These are phyloP conservation scores for Dissophora globulifera DNA, from an alignment of 192 early-diverging fungal genomes.

Conservation along the genomic window DNA sequence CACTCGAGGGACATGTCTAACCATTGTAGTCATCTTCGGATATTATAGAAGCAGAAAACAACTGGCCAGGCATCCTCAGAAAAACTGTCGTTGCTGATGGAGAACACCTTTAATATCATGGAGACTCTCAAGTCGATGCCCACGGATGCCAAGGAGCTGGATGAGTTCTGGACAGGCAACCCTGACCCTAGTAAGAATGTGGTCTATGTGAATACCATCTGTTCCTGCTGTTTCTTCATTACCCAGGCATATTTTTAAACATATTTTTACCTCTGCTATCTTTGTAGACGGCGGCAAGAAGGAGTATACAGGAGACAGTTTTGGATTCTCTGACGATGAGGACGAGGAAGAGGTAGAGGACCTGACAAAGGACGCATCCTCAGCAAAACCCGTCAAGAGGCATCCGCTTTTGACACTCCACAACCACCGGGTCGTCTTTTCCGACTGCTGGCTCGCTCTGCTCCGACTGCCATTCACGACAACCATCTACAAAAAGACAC, in stretches of 20 bases:
- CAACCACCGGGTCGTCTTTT: slow-evolving; percentile 77
- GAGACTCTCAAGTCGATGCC: slow-evolving; percentile 69
- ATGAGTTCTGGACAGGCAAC: slow-evolving; percentile 73
- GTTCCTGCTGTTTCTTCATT: no score
- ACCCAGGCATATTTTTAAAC: no score
- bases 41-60: slow-evolving; percentile 52
- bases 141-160: slow-evolving; percentile 60
- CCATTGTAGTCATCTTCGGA: no score
- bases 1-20: no score
- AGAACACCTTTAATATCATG: slow-evolving; percentile 71
- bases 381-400: slow-evolving; percentile 21
- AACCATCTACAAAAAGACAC: slow-evolving; percentile 82
- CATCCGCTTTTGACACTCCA: slow-evolving; percentile 53
- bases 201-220: no score
- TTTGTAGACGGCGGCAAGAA: slow-evolving; percentile 50
- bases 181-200: slow-evolving; percentile 53
- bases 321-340: slow-evolving; percentile 50
- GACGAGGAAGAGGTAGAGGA: slow-evolving; percentile 38
- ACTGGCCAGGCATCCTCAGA: slow-evolving; percentile 21
- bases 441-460: slow-evolving; percentile 83
- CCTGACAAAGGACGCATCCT: slow-evolving; percentile 29
- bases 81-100: slow-evolving; percentile 57
- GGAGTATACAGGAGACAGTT: slow-evolving; percentile 34
- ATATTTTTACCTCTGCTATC: no score
- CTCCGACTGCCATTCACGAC: slow-evolving; percentile 76